Conservation (phyloP, 805 yeast species). For the Ogataea corticis region DNA sequence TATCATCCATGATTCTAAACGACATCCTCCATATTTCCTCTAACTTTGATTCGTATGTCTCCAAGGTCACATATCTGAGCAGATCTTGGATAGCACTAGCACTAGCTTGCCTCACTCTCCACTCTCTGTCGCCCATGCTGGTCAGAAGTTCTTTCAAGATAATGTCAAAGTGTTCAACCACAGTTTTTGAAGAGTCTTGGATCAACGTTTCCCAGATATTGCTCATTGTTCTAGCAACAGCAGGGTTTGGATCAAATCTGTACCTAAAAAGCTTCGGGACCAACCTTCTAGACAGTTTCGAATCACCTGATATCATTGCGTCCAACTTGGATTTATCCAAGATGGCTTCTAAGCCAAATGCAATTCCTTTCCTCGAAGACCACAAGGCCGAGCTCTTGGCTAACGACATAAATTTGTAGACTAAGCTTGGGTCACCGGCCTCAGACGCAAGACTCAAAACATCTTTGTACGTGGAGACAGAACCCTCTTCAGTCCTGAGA, state of each 20-base stretch:
- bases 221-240: slow-evolving; percentile 80
- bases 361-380: slow-evolving; percentile 92
- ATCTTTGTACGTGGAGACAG: slow-evolving; percentile 89
- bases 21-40: slow-evolving; percentile 85
- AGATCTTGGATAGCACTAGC: slow-evolving; percentile 69
- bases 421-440: slow-evolving; percentile 93
- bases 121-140: slow-evolving; percentile 79
- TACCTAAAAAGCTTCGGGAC: slow-evolving; percentile 85
- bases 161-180: slow-evolving; percentile 52
- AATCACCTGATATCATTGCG: slow-evolving; percentile 54
- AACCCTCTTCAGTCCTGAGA: slow-evolving; percentile 77
- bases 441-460: slow-evolving; percentile 86
- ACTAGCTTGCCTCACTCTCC: slow-evolving; percentile 93
- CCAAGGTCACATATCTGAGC: slow-evolving; percentile 58
- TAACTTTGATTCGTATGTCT: slow-evolving; percentile 48
- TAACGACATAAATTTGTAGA: slow-evolving; percentile 89
- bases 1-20: slow-evolving; percentile 89
- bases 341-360: slow-evolving; percentile 87
- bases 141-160: slow-evolving; percentile 65
- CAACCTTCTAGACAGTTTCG: slow-evolving; percentile 54
- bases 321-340: slow-evolving; percentile 77
- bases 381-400: slow-evolving; percentile 86
- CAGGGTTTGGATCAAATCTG: slow-evolving; percentile 76
- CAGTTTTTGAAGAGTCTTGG: slow-evolving; percentile 50
- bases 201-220: slow-evolving; percentile 83